A percentile compares a stretch with the other conserved stretches of the same genome.
Evolutionary conservation across 2,329 filamentous ascomycete genomes (phyloP).

Genomic region (Phialocephala subalpina): DNA sequence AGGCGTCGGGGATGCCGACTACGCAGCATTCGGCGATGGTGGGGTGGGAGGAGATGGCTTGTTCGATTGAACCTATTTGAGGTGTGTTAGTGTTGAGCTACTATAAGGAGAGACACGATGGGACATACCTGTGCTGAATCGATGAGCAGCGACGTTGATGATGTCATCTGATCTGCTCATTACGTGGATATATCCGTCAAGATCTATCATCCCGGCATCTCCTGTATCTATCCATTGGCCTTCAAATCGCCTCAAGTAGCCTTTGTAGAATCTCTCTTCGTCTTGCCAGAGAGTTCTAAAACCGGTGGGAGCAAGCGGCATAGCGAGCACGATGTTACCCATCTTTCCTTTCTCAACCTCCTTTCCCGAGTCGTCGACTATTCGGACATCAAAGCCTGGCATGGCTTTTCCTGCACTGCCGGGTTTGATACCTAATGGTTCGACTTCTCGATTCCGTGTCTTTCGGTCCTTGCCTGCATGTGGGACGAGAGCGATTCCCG

Average conservation of each 20-base stretch:
- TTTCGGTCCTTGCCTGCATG: constrained; percentile 63
- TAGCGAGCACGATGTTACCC: constrained; percentile 89
- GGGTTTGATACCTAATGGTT: constrained; percentile 72
- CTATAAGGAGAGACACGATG: background rate
- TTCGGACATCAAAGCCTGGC: constrained; percentile 87
- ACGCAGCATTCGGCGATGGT: constrained; percentile 85
- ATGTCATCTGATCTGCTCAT: constrained; percentile 80
- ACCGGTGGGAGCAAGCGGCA: constrained; percentile 85
- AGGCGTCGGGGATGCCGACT: constrained; percentile 81
- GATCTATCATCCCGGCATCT: constrained; percentile 86
- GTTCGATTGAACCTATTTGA: constrained; percentile 79
- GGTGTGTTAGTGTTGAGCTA: constrained; percentile 15
- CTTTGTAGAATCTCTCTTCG: constrained; percentile 83
- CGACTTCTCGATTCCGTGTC: constrained; percentile 45
- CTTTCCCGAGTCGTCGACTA: constrained; percentile 82
- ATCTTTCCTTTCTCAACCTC: constrained; percentile 77
- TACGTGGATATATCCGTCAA: constrained; percentile 71
- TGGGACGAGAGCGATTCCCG: constrained; percentile 70
- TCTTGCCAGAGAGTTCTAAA: constrained; percentile 89
- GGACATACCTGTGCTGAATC: constrained; percentile 80
- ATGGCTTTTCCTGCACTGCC: constrained; percentile 91
- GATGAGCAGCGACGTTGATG: constrained; percentile 94
- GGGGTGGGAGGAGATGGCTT: constrained; percentile 85
- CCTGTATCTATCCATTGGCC: constrained; percentile 91
- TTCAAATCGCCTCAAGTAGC: constrained; percentile 83